Percentiles rank a stretch among this genome's conserved stretches.
phyloP scores from a whole-genome alignment of 495 filamentous ascomycete genomes.

The Penicillium turbatum region DNA sequence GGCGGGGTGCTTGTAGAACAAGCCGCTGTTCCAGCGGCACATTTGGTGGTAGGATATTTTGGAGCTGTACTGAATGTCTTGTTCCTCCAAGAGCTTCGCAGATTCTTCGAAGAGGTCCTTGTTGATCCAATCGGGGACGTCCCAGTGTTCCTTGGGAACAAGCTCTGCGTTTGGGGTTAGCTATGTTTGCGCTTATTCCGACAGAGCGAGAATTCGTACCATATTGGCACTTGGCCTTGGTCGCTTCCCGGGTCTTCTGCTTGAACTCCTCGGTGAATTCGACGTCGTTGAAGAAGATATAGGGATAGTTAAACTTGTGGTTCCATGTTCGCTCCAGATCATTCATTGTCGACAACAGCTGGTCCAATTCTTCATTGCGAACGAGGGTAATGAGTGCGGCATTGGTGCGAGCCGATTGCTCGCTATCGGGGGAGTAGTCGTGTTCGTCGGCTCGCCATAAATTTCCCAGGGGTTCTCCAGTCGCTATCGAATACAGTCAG shows the following conservation, averaged over 20 bases:
- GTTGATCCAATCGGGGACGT: constrained; percentile 87
- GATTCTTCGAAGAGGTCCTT: constrained; percentile 80
- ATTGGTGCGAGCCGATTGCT: constrained; percentile 76
- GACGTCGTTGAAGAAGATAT: constrained; percentile 98
- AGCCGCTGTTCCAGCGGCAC: constrained; percentile 98
- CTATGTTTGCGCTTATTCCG: background rate
- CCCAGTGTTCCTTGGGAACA: constrained; percentile 94
- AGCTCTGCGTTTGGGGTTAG: constrained; percentile 50
- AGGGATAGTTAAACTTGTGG: constrained; percentile 98
- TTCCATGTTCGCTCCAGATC: constrained; percentile 97
- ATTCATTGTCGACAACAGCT: constrained; percentile 78
- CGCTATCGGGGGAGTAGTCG: constrained; percentile 66
- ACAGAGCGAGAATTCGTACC: constrained; percentile 47
- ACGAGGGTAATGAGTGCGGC: constrained; percentile 90
- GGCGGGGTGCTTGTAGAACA: constrained; percentile 96
- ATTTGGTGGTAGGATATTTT: constrained; percentile 96
- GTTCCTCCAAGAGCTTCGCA: constrained; percentile 72
- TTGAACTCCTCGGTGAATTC: constrained; percentile 94
- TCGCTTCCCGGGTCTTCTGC: constrained; percentile 64
- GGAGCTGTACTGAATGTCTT: constrained; percentile 82
- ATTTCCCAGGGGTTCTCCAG: constrained; percentile 72
- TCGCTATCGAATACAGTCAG: constrained; percentile 48
- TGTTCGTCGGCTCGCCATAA: constrained; percentile 65
- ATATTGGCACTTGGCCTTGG: constrained; percentile 80
- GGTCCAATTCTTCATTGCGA: constrained; percentile 80